These are phyloP conservation scores for Cercophora samala DNA, from an alignment of 495 filamentous ascomycete genomes.

Conservation along the genomic window DNA sequence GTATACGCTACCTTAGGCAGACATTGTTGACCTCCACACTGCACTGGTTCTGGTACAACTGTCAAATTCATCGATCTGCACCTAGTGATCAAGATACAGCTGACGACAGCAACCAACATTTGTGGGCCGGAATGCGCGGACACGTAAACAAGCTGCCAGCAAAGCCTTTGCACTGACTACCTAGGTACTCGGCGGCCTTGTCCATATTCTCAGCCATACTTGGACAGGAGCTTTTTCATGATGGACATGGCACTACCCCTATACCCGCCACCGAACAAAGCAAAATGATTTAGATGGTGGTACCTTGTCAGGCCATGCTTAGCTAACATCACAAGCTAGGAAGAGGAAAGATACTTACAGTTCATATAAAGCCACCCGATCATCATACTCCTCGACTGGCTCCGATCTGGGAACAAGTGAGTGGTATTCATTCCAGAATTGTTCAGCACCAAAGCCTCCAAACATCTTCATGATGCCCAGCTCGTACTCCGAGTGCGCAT, in stretches of 20 bases:
- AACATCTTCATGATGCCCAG: conserved; percentile 95
- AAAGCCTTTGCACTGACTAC: no score
- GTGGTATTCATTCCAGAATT: conserved; percentile 76
- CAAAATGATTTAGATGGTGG: conserved; percentile 87
- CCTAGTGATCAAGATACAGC: no score
- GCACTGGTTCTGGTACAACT: no score
- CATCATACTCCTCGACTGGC: conserved; percentile 79
- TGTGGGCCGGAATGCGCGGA: no score
- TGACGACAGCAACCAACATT: no score
- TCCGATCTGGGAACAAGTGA: conserved; percentile 70
- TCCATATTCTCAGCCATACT: conserved; percentile 48
- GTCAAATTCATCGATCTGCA: no score
- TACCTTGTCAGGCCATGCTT: conserved; percentile 51
- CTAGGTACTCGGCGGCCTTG: no score
- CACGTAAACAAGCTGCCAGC: no score
- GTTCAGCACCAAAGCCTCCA: conserved; percentile 69
- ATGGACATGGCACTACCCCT: conserved; percentile 66
- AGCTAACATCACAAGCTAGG: conserved; percentile 1
- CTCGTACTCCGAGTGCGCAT: conserved; percentile 87
- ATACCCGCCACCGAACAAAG: conserved; percentile 79
- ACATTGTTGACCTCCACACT: no score
- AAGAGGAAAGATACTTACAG: conserved; percentile 53
- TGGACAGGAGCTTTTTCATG: conserved; percentile 65
- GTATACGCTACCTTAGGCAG: no score
- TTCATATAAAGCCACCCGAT: conserved; percentile 76